Percentiles rank a stretch among this genome's conserved stretches.
Evolutionary conservation across 192 early-diverging fungal genomes (phyloP).

Genomic region (Lobosporangium transversale): DNA sequence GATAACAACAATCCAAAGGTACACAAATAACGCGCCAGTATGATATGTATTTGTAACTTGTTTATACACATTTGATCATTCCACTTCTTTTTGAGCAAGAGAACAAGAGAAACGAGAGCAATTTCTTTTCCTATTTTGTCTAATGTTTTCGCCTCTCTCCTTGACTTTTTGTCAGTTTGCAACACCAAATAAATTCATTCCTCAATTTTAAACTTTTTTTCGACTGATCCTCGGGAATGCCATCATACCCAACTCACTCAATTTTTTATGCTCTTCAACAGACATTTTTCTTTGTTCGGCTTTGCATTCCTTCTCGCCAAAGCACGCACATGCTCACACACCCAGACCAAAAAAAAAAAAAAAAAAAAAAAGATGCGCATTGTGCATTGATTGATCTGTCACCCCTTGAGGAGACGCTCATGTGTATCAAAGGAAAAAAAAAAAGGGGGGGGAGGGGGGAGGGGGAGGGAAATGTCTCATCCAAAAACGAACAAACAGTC

Average conservation of each 20-base stretch:
- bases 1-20: neutral
- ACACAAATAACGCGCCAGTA: neutral
- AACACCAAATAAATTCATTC: neutral
- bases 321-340: too few relatives aligned
- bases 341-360: neutral
- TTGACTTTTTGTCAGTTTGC: neutral
- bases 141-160: neutral
- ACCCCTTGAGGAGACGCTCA: too few relatives aligned
- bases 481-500: too few relatives aligned
- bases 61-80: too few relatives aligned
- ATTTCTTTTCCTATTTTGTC: neutral
- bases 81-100: too few relatives aligned
- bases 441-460: neutral
- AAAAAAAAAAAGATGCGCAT: neutral
- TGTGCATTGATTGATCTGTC: too few relatives aligned
- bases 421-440: neutral
- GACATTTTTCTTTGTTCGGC: too few relatives aligned
- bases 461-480: too few relatives aligned
- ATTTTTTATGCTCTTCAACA: too few relatives aligned
- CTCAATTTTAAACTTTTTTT: neutral
- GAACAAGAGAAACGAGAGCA: neutral
- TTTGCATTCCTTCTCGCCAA: too few relatives aligned
- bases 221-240: conserved; percentile 1
- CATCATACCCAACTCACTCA: conserved; percentile 1
- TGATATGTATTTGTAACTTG: too few relatives aligned